A percentile compares a stretch with the other conserved stretches of the same genome.
These are phyloP conservation scores for Rhynchospora pubera DNA, from an alignment of 176 grass and related monocot species.

Conservation along the genomic window DNA sequence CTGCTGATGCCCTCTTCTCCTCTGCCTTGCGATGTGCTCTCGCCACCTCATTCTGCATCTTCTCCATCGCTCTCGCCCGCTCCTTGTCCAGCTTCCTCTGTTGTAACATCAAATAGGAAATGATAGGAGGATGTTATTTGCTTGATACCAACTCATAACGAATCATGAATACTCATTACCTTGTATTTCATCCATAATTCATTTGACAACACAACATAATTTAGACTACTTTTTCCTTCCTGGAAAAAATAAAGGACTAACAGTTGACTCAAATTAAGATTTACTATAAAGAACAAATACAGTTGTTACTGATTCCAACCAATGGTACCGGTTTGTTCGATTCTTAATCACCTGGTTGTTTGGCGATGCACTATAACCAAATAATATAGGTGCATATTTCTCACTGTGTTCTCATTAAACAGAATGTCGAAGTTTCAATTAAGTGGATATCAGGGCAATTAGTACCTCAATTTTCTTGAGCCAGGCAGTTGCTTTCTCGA, in stretches of 20 bases:
- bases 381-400: too few species aligned
- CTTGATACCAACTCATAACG: not conserved
- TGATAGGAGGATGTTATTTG: not conserved
- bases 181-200: not conserved
- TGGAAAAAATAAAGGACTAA: too few species aligned
- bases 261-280: too few species aligned
- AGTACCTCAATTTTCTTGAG: conserved; percentile 92
- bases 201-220: not conserved
- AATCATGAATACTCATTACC: not conserved
- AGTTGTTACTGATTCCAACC: too few species aligned
- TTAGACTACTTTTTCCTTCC: too few species aligned
- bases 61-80: conserved; percentile 76
- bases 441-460: not conserved
- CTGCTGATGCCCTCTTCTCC: conserved; percentile 91
- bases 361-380: too few species aligned
- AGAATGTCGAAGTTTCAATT: not conserved
- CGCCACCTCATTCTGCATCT: conserved; percentile 91
- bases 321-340: too few species aligned
- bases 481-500: conserved; percentile 57
- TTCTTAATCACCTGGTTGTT: too few species aligned
- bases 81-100: conserved; percentile 90
- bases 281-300: too few species aligned
- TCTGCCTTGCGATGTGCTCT: conserved; percentile 71
- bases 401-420: not conserved
- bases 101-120: not conserved